Evolutionary conservation across 192 early-diverging fungal species (phyloP), one percentile per base, ranked within the genome.

Genomic region (Entomortierella parvispora): DNA sequence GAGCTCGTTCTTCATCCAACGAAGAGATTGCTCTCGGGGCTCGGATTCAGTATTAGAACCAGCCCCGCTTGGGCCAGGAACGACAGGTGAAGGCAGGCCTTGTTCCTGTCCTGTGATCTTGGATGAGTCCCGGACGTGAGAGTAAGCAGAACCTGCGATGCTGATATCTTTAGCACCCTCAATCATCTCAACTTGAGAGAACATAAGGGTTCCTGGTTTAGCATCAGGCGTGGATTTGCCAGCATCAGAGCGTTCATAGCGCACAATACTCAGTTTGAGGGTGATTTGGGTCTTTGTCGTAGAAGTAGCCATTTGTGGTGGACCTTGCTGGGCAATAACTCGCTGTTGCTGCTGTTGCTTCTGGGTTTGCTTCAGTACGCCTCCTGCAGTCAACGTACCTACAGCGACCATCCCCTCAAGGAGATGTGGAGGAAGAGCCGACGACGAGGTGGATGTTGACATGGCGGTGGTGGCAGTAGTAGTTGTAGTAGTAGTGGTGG

Each of bases 171-270:
- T 47, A 2, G 59, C 66, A 40, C 42, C 10, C 0, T 50, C 74
- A 12, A 77, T 20, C 74, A 77, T 77, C 43, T 77, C 65, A 11
- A 77, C 29, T 22, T 77, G 74, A 26, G 65, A 68, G 65, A 77
- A 64, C 65, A 77, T 68, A 47, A 77, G 52, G 4, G 74, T 68
- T 10, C 74, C 74, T 11, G 65, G 55, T 31, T 68, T 68, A 7
- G 74, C 74, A 29, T n/a, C 8, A 15, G 74, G 74, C 2, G 66
- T 77, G 2, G 74, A 65, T 48, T 58, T 45, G 4, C 54, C 45
- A 2, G 74, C 74, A 53, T 77, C 74, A 5, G 65, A 63, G n/a
- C 74, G 74, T 32, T 77, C 74, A 28, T 77, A 77, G 1, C 74
- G 60, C 15, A 68, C 46, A 23, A 77, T 77, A 46, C 66, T 77